Base-by-base conservation (phyloP, 257 asterid species). In the Solanum sejunctum region DNA sequence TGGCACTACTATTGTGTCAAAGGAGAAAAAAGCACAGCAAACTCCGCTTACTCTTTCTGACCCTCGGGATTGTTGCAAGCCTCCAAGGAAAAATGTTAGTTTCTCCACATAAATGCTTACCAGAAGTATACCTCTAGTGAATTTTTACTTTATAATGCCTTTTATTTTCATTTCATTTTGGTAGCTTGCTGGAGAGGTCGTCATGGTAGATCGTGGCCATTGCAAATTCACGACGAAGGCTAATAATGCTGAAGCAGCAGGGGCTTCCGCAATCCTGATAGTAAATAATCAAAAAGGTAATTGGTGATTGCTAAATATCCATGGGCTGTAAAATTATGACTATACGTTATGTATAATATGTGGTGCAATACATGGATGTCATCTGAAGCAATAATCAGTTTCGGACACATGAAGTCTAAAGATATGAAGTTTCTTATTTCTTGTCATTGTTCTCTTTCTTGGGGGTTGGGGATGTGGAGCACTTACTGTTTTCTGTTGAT, bases 231-330 rank as follows among this genome's bases (percentile, higher is more conserved):
- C 97, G 18, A 57, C 90, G 21, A 95, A 95, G 93, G 97, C 95
- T 63, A 93, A 94, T 86, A 88, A 88, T 89, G 90, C 98, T 28
- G 97, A 95, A 89, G 97, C 94, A 64, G 97, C 99, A 54, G 97
- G 98, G 86, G 99, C 99, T 88, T 93, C 98, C 55, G 96, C 98
- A 47, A 89, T 94, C 81, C 98, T 95, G 84, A 94, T 95, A 73
- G 86, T 95, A 88, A 95, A 95, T 88, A 92, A 92, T 87, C 91
- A 93, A 93, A 94, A 86, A 94, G 99, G 99, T 95, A 86, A 81
- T 28, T 77, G 82, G 47, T 77, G 63, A 26, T 26, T 77, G 26
- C 26, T 77, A 11, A 77, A 77, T 51, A 20, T 72, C 2, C 80
- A 45, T 1, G 2, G 57, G 41, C 5, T 71, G 11, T 43, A 3